phyloP scores from a whole-genome alignment of 768 basidiomycete genomes.

The Psilocybe azurescens region DNA sequence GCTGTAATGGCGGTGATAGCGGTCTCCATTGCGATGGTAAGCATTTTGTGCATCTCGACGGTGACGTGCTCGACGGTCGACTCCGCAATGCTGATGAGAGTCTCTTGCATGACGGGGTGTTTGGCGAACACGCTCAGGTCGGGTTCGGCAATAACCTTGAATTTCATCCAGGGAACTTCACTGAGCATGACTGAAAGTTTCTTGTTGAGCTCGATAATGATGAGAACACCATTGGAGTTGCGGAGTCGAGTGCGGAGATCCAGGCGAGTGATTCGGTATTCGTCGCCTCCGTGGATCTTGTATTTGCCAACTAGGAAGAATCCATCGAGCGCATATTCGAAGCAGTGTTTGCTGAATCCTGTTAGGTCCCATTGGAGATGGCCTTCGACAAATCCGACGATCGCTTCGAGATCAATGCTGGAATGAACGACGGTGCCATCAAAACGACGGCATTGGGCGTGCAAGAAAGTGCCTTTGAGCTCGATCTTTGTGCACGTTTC shows the following conservation, averaged over 20 bases:
- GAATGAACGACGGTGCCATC: conserved; percentile 19
- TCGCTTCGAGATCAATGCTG: conserved; percentile 20
- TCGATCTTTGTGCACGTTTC: conserved; percentile 20
- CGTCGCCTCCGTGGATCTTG: conserved; percentile 12
- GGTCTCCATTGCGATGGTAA: conserved; percentile 24
- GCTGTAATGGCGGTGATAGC: conserved; percentile 21
- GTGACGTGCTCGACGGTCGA: conserved; percentile 27
- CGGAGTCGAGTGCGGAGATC: conserved; percentile 23
- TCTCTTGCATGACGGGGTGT: conserved; percentile 26
- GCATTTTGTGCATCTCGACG: conserved; percentile 20
- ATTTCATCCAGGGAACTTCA: conserved; percentile 33
- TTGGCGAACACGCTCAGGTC: conserved; percentile 25
- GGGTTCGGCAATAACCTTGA: conserved; percentile 32
- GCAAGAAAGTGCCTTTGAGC: conserved; percentile 20
- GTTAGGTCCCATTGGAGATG: conserved; percentile 20
- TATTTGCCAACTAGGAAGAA: conserved; percentile 20
- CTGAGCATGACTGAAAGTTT: conserved; percentile 27
- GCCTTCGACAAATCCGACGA: conserved; percentile 19
- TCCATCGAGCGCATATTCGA: conserved; percentile 16
- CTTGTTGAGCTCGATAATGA: conserved; percentile 24
- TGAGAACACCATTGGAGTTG: conserved; percentile 16
- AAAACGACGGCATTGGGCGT: conserved; percentile 19
- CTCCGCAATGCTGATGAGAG: conserved; percentile 24
- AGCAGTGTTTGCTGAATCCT: conserved; percentile 21
- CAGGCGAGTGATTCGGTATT: conserved; percentile 17